Base-by-base conservation (phyloP, 2,329 filamentous ascomycete species). In the Kalmusia sp. region DNA sequence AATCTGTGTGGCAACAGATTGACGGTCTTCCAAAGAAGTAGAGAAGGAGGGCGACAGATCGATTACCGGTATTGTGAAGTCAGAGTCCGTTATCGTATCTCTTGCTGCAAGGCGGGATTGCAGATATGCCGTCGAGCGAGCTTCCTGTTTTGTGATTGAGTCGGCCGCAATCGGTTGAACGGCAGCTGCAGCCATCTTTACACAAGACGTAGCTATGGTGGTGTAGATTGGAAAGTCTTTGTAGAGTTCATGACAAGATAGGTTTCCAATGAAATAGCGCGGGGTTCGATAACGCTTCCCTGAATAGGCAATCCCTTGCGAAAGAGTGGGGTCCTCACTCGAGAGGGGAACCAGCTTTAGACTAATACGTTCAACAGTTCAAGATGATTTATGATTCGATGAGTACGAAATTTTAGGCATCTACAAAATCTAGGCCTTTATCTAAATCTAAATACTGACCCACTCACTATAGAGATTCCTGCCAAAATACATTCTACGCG, bases 31-130 rank as follows among this genome's bases (percentile, higher is more conserved):
- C 6, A 72, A 50, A 7, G 61, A 63, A 2, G 58, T 24, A 0
- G 72, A 73, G 51, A 77, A 77, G 11, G 74, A 75, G 0, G 64
- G 61, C 0, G 65, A 56, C 11, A 77, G 67, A 45, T 77, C 68
- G 35, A 78, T 75, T 6, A 71, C 59, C 2, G 75, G 76, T 12
- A 77, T 69, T 12, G 60, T 57, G 53, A 76, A 77, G 9, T 59
- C 51, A 12, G 53, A 35, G 22, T 70, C 62, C 19, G 52, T 49
- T 7, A 47, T 12, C 8, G 49, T 40, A 5, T 49, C 43, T 40
- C 57, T 60, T 4, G 46, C 49, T 4, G 56, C 63, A 9, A 75
- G 65, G 15, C 73, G 65, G 3, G 68, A 64, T 49, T 73, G 65
- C 3, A 76, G 58, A 48, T 76, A 76, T n/a, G 69, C 66, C 24